These are phyloP conservation scores for Pisolithus microcarpus DNA, from an alignment of 768 basidiomycete genomes.

Conservation along the genomic window DNA sequence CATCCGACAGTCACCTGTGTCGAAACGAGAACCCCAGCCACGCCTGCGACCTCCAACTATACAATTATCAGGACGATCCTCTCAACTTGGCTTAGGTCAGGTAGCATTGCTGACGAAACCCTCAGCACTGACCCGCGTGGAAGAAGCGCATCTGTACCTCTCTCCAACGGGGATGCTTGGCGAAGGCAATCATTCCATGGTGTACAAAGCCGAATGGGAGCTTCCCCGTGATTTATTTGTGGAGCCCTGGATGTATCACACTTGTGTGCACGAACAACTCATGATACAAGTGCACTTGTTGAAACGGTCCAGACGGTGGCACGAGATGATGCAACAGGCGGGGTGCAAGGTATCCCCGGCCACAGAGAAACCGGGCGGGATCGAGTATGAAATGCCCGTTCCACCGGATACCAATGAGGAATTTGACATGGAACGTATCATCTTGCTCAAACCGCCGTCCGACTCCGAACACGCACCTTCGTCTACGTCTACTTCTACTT, in stretches of 20 bases:
- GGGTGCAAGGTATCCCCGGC: neutral
- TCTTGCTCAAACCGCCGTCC: neutral
- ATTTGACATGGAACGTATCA: neutral
- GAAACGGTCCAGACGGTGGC: slow-evolving; percentile 18
- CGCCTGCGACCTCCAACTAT: slow-evolving; percentile 23
- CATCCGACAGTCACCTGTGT: slow-evolving; percentile 9
- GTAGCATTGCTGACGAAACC: slow-evolving; percentile 24
- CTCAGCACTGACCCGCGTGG: slow-evolving; percentile 11
- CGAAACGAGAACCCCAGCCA: slow-evolving; percentile 27
- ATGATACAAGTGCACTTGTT: slow-evolving; percentile 14
- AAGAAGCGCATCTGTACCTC: slow-evolving; percentile 46
- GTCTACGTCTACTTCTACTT: neutral
- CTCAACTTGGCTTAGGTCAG: slow-evolving; percentile 42
- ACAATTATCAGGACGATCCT: slow-evolving; percentile 28
- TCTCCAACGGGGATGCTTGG: slow-evolving; percentile 33
- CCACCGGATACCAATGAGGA: neutral
- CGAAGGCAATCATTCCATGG: slow-evolving; percentile 45
- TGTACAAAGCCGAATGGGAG: slow-evolving; percentile 46
- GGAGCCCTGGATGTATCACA: slow-evolving; percentile 28
- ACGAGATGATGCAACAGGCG: slow-evolving; percentile 8
- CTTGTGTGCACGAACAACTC: slow-evolving; percentile 32
- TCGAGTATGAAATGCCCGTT: neutral
- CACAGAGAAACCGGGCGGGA: neutral
- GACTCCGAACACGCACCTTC: too few species aligned
- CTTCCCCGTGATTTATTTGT: slow-evolving; percentile 40